Conservation (phyloP, 768 basidiomycete genomes). For the Amanita molliuscula region DNA sequence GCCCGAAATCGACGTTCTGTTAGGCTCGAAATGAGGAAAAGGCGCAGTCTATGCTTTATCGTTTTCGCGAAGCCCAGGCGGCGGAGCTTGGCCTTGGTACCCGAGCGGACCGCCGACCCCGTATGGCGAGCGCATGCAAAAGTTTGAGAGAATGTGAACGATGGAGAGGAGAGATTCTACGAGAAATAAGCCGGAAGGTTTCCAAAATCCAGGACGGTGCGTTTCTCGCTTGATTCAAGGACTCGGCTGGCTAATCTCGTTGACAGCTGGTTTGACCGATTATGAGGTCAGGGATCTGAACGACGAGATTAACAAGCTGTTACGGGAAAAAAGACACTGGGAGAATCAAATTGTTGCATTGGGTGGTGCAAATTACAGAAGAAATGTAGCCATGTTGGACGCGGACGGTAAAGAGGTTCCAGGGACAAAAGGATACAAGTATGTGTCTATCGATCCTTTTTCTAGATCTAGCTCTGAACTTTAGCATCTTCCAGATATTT, state of each 20-base stretch:
- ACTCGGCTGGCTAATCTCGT: constrained; percentile 1
- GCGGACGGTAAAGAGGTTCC: constrained; percentile 95
- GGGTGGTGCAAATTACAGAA: constrained; percentile 91
- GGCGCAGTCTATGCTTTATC: constrained; percentile 89
- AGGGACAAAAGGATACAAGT: constrained; percentile 98
- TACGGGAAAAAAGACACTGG: constrained; percentile 96
- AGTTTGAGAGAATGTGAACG: constrained; percentile 88
- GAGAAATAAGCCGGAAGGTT: constrained; percentile 93
- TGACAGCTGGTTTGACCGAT: constrained; percentile 79
- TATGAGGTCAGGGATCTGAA: constrained; percentile 95
- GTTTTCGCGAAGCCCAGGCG: constrained; percentile 94
- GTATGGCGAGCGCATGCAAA: constrained; percentile 89
- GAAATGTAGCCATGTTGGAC: constrained; percentile 90
- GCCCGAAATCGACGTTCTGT: not conserved
- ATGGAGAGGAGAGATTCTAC: constrained; percentile 91
- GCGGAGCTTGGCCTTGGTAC: constrained; percentile 90
- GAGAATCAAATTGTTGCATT: constrained; percentile 96
- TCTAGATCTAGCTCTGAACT: not conserved
- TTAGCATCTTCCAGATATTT: constrained; percentile 59
- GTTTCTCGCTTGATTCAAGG: constrained; percentile 16
- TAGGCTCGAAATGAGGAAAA: constrained; percentile 98
- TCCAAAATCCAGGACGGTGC: constrained; percentile 94
- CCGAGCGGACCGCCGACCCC: constrained; percentile 74
- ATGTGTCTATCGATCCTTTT: constrained; percentile 14
- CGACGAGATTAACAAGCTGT: constrained; percentile 92